Evolutionary conservation across 139 green algal genomes (phyloP).

Genomic region (Protoeuglena noctilucae): DNA sequence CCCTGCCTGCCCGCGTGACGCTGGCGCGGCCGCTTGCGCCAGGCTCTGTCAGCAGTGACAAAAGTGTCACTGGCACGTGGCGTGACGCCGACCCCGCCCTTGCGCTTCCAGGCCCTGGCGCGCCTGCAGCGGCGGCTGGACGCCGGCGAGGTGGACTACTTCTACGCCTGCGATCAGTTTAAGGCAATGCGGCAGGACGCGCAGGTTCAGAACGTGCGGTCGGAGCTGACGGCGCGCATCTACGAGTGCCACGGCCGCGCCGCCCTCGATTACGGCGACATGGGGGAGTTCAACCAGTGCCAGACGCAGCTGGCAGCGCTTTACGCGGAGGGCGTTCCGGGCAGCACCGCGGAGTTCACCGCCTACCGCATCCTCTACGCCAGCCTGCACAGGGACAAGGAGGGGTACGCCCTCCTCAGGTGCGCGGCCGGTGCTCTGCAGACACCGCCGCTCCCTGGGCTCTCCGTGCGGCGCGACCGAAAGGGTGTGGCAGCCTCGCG

Average conservation of each 20-base stretch:
- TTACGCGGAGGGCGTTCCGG: constrained; percentile 27
- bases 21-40: too few relatives aligned
- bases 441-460: constrained; percentile 39
- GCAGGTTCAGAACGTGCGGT: constrained; percentile 63
- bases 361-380: constrained; percentile 46
- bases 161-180: constrained; percentile 71
- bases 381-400: constrained; percentile 5
- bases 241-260: constrained; percentile 68
- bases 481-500: too few relatives aligned
- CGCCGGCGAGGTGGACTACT: constrained; percentile 27
- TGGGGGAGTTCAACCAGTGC: constrained; percentile 80
- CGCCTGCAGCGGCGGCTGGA: constrained; percentile 33
- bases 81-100: too few relatives aligned
- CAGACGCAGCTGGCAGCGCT: constrained; percentile 53
- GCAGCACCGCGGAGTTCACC: constrained; percentile 31
- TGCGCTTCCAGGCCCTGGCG: constrained; percentile 25
- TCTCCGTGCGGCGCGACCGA: too few relatives aligned
- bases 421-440: constrained; percentile 11
- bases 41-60: too few relatives aligned
- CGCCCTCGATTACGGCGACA: constrained; percentile 69
- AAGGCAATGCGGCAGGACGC: constrained; percentile 83
- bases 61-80: too few relatives aligned
- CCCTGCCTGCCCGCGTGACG: too few relatives aligned
- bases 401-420: neutral
- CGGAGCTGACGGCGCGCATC: constrained; percentile 40